Base-by-base conservation (phyloP, 2,329 filamentous ascomycete species). In the Botrytis hyacinthi region DNA sequence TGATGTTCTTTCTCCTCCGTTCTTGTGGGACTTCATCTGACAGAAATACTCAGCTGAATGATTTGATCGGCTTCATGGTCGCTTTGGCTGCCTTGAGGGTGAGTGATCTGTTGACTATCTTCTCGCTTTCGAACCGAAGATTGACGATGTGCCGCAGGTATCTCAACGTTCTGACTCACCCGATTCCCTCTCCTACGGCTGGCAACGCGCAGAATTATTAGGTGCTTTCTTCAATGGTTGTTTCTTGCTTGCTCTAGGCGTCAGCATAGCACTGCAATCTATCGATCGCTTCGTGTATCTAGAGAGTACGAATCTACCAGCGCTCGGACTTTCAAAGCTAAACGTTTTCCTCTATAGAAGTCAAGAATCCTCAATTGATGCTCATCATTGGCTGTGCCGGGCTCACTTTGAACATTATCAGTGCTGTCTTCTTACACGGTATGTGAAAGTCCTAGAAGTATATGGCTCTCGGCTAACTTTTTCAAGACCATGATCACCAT, bases 161-260 rank as follows among this genome's bases (percentile, higher is more conserved):
- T 86, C 90, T 32, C 86, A 91, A 76, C 83, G 85, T 60, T 83
- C 84, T 62, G 82, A 87, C 8, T 87, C 87, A 1, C 90, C 91
- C 0, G 84, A 87, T 75, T 84, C 84, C 16, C 84, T 92, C 26
- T 88, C 91, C 0, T 94, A 92, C 77, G 92, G 92, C n/a, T 94
- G 91, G 92, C 90, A 92, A 73, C 87, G 92, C 46, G 91, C 92
- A 26, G 87, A 88, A n/a, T 81, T 94, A 1, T 84, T 95, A 0
- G 92, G 92, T 8, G 91, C 91, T 35, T 95, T 95, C 81, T 95
- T 94, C 85, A 95, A 95, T 78, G 92, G 92, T 22, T 89, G 91
- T 1, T 92, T 95, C 74, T 85, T 95, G 1, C 81, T 94, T 26
- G 92, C 91, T 0, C 83, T 95, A 3, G 91, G 91, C 1, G 81